Evolutionary conservation across 139 green algal genomes (phyloP).

Genomic region (Chlorella sp.): DNA sequence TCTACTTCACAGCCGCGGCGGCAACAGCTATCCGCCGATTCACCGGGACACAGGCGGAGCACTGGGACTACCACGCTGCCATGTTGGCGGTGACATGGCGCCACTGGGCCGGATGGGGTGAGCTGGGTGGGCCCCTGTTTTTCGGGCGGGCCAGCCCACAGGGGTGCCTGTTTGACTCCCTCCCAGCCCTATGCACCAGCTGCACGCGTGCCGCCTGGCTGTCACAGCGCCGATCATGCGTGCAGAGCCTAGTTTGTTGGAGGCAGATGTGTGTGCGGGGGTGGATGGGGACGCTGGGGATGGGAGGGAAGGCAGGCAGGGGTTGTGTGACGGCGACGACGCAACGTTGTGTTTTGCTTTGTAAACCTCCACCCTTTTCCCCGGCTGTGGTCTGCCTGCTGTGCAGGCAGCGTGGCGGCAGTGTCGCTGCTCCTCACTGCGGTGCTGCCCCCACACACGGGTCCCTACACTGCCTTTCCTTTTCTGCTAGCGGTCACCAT

Average conservation of each 20-base stretch:
- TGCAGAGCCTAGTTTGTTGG: too few relatives aligned
- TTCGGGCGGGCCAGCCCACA: not conserved
- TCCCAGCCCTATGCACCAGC: too few relatives aligned
- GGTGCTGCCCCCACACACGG: not conserved
- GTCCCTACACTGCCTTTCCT: constrained; percentile 49
- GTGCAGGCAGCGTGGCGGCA: not conserved
- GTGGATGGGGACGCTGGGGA: too few relatives aligned
- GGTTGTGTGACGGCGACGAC: too few relatives aligned
- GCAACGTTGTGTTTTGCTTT: too few relatives aligned
- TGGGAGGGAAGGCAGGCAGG: too few relatives aligned
- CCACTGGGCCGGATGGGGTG: constrained; percentile 68
- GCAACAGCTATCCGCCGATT: constrained; percentile 65
- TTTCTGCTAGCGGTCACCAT: constrained; percentile 70
- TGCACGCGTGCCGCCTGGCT: too few relatives aligned
- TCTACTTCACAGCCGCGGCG: constrained; percentile 71
- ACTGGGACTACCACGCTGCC: not conserved
- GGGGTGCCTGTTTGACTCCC: too few relatives aligned
- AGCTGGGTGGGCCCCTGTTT: constrained; percentile 25
- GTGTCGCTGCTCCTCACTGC: not conserved
- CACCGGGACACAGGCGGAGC: constrained; percentile 65
- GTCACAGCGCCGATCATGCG: too few relatives aligned
- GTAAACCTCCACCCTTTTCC: too few relatives aligned
- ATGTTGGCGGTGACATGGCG: constrained; percentile 48
- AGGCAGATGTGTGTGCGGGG: too few relatives aligned
- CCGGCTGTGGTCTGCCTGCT: too few relatives aligned